Evolutionary conservation across 2,329 filamentous ascomycete genomes (phyloP).

Genomic region (Aspergillus sp.): DNA sequence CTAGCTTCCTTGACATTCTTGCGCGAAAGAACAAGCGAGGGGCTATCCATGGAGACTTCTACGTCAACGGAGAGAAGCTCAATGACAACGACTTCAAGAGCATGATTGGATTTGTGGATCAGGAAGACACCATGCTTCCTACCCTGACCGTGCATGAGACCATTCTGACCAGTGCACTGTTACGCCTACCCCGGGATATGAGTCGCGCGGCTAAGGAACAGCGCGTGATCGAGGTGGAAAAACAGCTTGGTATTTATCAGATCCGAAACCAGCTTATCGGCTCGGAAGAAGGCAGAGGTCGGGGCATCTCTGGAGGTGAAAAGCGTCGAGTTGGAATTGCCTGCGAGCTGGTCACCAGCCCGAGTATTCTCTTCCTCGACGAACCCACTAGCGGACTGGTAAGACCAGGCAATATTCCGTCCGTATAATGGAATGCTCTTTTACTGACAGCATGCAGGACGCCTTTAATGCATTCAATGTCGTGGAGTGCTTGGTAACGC

Average conservation of each 20-base stretch:
- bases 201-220: conserved; percentile 82
- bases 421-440: too few relatives aligned
- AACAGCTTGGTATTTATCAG: conserved; percentile 88
- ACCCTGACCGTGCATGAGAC: conserved; percentile 98
- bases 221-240: conserved; percentile 87
- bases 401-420: conserved; percentile 10
- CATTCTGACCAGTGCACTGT: conserved; percentile 86
- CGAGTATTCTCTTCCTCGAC: conserved; percentile 94
- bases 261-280: conserved; percentile 95
- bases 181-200: conserved; percentile 93
- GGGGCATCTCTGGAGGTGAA: conserved; percentile 95
- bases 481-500: conserved; percentile 87
- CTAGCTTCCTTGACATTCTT: conserved; percentile 92
- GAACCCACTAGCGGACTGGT: conserved; percentile 88
- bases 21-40: conserved; percentile 97
- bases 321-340: conserved; percentile 95
- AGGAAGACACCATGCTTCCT: conserved; percentile 94
- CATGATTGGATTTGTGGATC: conserved; percentile 94
- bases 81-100: conserved; percentile 80
- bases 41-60: conserved; percentile 73
- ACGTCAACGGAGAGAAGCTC: conserved; percentile 89
- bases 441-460: conserved; percentile 50
- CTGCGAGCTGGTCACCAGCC: conserved; percentile 94
- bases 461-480: conserved; percentile 98
- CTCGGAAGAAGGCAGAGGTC: conserved; percentile 88